Conservation (phyloP, 2,329 filamentous ascomycete species). For the Claviceps sp. region DNA sequence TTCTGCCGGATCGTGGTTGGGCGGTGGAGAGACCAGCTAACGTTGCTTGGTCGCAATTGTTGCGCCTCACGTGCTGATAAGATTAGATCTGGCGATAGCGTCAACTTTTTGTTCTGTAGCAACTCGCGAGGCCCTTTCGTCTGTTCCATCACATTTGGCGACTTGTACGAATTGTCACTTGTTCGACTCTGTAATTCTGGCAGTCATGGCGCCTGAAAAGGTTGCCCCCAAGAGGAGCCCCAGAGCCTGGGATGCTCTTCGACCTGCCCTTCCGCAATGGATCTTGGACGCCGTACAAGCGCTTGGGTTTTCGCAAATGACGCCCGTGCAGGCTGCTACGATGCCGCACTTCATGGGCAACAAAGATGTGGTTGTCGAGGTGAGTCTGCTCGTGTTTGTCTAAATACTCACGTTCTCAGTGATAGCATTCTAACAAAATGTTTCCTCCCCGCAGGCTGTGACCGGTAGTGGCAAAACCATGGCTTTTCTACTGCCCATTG, state of each 20-base stretch:
- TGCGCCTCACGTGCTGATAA: slow-evolving; percentile 19
- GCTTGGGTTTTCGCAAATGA: slow-evolving; percentile 81
- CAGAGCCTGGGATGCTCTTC: slow-evolving; percentile 30
- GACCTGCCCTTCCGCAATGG: slow-evolving; percentile 45
- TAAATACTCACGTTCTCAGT: neutral
- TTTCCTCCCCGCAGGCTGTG: slow-evolving; percentile 43
- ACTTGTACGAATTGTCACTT: too few relatives aligned
- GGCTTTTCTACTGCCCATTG: slow-evolving; percentile 69
- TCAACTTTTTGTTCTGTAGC: slow-evolving; percentile 4
- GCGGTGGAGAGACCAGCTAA: too few relatives aligned
- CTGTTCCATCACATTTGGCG: too few relatives aligned
- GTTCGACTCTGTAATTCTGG: neutral
- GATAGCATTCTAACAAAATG: neutral
- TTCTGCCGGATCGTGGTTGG: slow-evolving; percentile 4
- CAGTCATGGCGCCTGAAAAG: slow-evolving; percentile 21
- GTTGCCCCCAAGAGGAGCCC: slow-evolving; percentile 28
- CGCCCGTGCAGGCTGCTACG: slow-evolving; percentile 86
- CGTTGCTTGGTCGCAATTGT: too few relatives aligned
- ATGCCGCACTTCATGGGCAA: slow-evolving; percentile 80
- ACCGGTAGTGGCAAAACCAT: slow-evolving; percentile 87
- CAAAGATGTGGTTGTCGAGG: slow-evolving; percentile 86
- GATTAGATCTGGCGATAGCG: slow-evolving; percentile 12
- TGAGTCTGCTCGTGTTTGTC: slow-evolving; percentile 14
- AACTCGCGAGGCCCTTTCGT: too few relatives aligned
- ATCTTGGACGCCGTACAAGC: slow-evolving; percentile 68